Evolutionary conservation across 106 monocot species (phyloP), one percentile per base, ranked within the genome.

Genomic region (Phalaenopsis equestris): DNA sequence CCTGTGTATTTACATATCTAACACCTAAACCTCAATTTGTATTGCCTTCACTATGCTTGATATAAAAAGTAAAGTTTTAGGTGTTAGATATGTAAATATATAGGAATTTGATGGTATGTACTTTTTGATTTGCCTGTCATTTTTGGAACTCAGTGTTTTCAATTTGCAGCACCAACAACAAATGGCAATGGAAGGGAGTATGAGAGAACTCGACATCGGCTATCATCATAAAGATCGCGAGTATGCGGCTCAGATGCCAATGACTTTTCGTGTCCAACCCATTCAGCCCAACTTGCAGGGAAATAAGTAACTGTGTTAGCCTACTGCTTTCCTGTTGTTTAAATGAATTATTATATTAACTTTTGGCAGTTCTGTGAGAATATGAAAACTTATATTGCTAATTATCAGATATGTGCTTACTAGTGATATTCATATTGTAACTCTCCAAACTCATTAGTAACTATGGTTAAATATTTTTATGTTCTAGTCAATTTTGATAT

Each of bases 201-300:
- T 87, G 55, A 89, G 86, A 76, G 94, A 90, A 48, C 68, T 87
- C 48, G 87, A 88, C 23, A 83, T 90, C 58, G 83, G 87, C 15
- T 90, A 88, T 85, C 85, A 84, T 38, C 89, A 86, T 43, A 81
- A 82, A 64, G 96, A 84, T 43, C 79, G 87, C 70, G 93, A 88
- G 11, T 90, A 81, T 68, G 81, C 88, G n/a, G 14, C 86, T 0
- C 88, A 92, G 77, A 86, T 94, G 79, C 89, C 94, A 19, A 85
- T 91, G 72, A 84, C 81, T 24, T 94, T 92, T 75, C 81, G 87
- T 1, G 92, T 92, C 72, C 94, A 97, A 73, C 94, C 94, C 21
- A 88, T 90, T 56, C 97, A 92, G 67, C 92, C 94, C 0, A 90
- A 97, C 80, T 87, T 97, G 75, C 94, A 94, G 75, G 86, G 89